phyloP scores from a whole-genome alignment of 1,284 basidiomycete genomes.

The Ganoderma lucidum region DNA sequence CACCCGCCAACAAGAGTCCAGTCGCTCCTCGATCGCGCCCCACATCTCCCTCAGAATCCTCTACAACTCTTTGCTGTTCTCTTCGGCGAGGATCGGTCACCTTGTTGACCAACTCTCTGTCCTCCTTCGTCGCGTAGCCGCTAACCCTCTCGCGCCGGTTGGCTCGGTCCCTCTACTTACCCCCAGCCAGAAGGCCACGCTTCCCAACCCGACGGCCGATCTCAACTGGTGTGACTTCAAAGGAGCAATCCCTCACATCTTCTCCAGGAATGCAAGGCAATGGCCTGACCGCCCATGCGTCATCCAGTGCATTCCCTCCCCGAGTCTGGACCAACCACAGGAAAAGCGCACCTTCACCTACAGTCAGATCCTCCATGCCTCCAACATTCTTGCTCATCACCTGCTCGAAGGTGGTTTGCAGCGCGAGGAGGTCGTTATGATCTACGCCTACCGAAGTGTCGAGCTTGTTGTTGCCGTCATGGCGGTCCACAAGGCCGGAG shows the following conservation, averaged over 20 bases:
- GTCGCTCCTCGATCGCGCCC: conserved; percentile 78
- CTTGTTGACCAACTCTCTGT: conserved; percentile 90
- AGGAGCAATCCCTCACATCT: conserved; percentile 95
- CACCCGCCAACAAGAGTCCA: conserved; percentile 70
- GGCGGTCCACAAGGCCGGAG: conserved; percentile 96
- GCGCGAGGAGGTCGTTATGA: conserved; percentile 97
- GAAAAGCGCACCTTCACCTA: conserved; percentile 80
- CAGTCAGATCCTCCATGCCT: conserved; percentile 82
- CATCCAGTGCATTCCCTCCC: conserved; percentile 74
- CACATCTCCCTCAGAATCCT: conserved; percentile 86
- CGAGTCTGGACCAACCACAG: conserved; percentile 54
- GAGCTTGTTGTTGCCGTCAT: conserved; percentile 98
- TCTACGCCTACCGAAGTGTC: conserved; percentile 97
- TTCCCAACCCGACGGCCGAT: conserved; percentile 90
- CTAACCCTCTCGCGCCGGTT: conserved; percentile 66
- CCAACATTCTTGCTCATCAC: conserved; percentile 93
- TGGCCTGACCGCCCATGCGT: conserved; percentile 87
- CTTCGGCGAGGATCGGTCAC: conserved; percentile 76
- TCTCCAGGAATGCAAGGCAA: conserved; percentile 82
- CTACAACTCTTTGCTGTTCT: conserved; percentile 97
- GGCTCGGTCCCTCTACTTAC: conserved; percentile 88
- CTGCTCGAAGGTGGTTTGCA: conserved; percentile 88
- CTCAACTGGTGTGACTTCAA: conserved; percentile 98
- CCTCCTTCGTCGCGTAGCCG: conserved; percentile 79
- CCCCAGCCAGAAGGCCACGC: conserved; percentile 67